phyloP scores from a whole-genome alignment of 768 basidiomycete species.

The Strobilomyces dryophilus region DNA sequence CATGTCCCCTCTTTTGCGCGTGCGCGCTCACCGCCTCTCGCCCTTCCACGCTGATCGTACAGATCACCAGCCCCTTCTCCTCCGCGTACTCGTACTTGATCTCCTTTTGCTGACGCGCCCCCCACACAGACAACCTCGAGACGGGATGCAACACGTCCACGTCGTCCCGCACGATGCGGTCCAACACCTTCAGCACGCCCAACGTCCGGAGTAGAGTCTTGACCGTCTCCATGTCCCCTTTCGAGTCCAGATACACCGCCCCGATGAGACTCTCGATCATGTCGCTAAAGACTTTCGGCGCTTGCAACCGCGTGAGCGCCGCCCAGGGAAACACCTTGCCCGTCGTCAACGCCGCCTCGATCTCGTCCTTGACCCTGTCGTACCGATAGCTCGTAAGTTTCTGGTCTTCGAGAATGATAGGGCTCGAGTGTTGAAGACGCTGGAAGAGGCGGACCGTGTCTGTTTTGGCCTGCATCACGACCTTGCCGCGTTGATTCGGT shows the following conservation, averaged over 20 bases:
- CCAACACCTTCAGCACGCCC: constrained; percentile 56
- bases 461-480: constrained; percentile 37
- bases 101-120: constrained; percentile 40
- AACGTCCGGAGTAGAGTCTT: constrained; percentile 45
- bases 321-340: constrained; percentile 68
- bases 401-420: constrained; percentile 62
- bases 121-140: constrained; percentile 62
- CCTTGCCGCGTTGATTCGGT: constrained; percentile 26
- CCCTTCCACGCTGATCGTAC: constrained; percentile 45
- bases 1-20: constrained; percentile 48
- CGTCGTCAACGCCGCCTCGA: constrained; percentile 42
- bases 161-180: constrained; percentile 59
- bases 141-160: constrained; percentile 76
- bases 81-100: constrained; percentile 43
- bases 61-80: constrained; percentile 46
- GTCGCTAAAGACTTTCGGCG: constrained; percentile 76
- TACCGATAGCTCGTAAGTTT: constrained; percentile 50
- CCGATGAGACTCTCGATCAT: constrained; percentile 75
- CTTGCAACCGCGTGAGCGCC: constrained; percentile 66
- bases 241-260: constrained; percentile 69
- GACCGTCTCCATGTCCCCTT: constrained; percentile 50
- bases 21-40: constrained; percentile 31
- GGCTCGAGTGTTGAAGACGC: constrained; percentile 67
- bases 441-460: constrained; percentile 58
- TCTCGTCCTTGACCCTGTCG: constrained; percentile 41